Evolutionary conservation across 176 grass and related monocot species (phyloP), one percentile per base, ranked within the genome.

Genomic region (Tillandsia leiboldiana): DNA sequence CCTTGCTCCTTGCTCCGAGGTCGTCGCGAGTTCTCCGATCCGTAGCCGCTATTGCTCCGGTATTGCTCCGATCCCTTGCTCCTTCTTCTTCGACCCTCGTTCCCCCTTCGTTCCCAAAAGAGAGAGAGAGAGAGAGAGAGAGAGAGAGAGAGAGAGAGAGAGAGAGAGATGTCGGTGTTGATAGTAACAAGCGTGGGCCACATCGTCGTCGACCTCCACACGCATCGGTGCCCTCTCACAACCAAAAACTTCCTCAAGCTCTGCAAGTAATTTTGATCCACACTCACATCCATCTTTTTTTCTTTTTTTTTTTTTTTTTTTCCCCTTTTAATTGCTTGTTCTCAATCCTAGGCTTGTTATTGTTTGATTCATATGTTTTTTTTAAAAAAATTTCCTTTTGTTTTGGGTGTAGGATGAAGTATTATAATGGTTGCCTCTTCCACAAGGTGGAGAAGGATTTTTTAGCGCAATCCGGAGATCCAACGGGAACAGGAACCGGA

Each of bases 201-300:
- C 77, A 79, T 97, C 69, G 84, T 83, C 70, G 79, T 97, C 61
- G 94, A 97, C 77, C 86, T 97, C 71, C 79, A 97, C 82, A 70
- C 89, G 22, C 80, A 85, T 28, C 66, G 65, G 9, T 97, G 86
- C 72, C 86, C 84, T 11, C 89, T 97, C 69, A 92, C 94, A 66
- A 75, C 89, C 26, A 97, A 97, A 65, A 97, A 97, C 73, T 97
- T 97, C 73, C 86, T 97, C 81, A 97, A 97, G 82, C 94, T 97
- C 47, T 97, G 89, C 93, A 97, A 90, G 86, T 92, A 86, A 69
- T 66, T 23, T 7, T 6, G n/a, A 20, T 23, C n/a, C 33, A 51
- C 11, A 49, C 70, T 51, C n/a, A 64, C 49, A 61, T 10, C 54
- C 26, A 61, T 13, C n/a, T 10, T 52, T 3, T 64, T 2, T 62